These are phyloP conservation scores for Boletus albobrunnescens DNA, from an alignment of 1,284 basidiomycete genomes.

Conservation along the genomic window DNA sequence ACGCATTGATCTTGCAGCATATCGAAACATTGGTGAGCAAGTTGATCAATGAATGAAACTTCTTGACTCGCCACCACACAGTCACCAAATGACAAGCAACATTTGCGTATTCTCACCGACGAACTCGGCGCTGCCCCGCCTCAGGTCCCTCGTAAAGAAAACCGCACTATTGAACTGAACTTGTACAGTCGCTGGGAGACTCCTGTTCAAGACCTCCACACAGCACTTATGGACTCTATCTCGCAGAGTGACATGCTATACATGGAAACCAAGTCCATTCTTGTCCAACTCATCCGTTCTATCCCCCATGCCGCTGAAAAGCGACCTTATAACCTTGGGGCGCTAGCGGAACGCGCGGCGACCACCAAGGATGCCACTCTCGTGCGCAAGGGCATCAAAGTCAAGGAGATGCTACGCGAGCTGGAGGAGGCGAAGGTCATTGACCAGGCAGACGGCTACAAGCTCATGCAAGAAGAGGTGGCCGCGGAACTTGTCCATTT, in stretches of 20 bases:
- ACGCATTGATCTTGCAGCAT: constrained; percentile 91
- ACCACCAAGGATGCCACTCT: constrained; percentile 95
- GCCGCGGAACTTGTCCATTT: constrained; percentile 92
- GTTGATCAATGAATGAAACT: neutral
- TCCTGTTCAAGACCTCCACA: constrained; percentile 95
- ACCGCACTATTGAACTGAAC: constrained; percentile 87
- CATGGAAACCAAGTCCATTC: constrained; percentile 99
- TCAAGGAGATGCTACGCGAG: constrained; percentile 97
- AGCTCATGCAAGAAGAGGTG: constrained; percentile 96
- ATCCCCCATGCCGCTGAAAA: constrained; percentile 82
- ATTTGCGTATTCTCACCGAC: constrained; percentile 92
- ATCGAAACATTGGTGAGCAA: constrained; percentile 84
- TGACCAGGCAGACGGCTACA: constrained; percentile 80
- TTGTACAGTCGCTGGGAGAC: constrained; percentile 99
- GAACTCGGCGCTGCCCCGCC: constrained; percentile 90
- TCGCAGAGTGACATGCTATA: constrained; percentile 98
- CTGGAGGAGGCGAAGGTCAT: constrained; percentile 89
- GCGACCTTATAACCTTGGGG: constrained; percentile 85
- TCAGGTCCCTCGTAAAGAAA: constrained; percentile 97
- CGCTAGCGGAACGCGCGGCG: constrained; percentile 90
- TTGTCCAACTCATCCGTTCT: constrained; percentile 95
- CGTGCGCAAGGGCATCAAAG: constrained; percentile 96
- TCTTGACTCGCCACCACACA: constrained; percentile 32
- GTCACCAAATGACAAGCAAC: constrained; percentile 97
- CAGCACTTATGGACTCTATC: constrained; percentile 94